phyloP scores from a whole-genome alignment of 2,329 filamentous ascomycete species.

The Magnaporthiopsis rhizophila region DNA sequence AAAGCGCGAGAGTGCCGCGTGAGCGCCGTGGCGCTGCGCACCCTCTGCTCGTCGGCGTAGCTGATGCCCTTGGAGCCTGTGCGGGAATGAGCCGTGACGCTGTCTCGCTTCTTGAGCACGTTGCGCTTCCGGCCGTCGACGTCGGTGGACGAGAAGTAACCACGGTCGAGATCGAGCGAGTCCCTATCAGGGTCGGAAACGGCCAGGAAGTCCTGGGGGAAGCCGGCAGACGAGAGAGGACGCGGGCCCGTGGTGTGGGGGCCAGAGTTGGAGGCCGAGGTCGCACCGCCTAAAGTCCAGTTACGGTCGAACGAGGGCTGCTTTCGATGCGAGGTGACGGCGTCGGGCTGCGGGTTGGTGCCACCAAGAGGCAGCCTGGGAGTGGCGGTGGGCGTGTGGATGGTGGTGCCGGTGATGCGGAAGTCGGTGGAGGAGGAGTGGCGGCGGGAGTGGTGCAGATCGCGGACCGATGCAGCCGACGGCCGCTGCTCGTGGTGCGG shows the following conservation, averaged over 20 bases:
- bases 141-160: slow-evolving; percentile 90
- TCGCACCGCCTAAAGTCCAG: slow-evolving; percentile 55
- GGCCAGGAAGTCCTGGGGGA: slow-evolving; percentile 33
- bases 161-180: slow-evolving; percentile 65
- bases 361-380: slow-evolving; percentile 36
- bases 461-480: slow-evolving; percentile 74
- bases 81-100: slow-evolving; percentile 46
- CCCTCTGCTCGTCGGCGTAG: slow-evolving; percentile 65
- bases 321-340: slow-evolving; percentile 45
- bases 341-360: slow-evolving; percentile 31
- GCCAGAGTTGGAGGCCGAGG: slow-evolving; percentile 19
- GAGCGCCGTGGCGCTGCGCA: slow-evolving; percentile 56
- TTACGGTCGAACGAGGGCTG: slow-evolving; percentile 63
- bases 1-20: slow-evolving; percentile 67
- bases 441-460: slow-evolving; percentile 74
- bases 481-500: slow-evolving; percentile 50
- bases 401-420: slow-evolving; percentile 32
- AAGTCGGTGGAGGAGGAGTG: slow-evolving; percentile 79
- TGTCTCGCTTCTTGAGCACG: slow-evolving; percentile 71
- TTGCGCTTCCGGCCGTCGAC: slow-evolving; percentile 68
- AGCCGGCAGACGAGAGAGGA: slow-evolving; percentile 45
- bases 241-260: slow-evolving; percentile 19
- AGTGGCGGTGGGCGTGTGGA: slow-evolving; percentile 22
- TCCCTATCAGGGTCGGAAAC: slow-evolving; percentile 34
- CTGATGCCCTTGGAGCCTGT: slow-evolving; percentile 64